Evolutionary conservation across 1,284 basidiomycete genomes (phyloP).

Genomic region (Cystobasidiaceae sp.): DNA sequence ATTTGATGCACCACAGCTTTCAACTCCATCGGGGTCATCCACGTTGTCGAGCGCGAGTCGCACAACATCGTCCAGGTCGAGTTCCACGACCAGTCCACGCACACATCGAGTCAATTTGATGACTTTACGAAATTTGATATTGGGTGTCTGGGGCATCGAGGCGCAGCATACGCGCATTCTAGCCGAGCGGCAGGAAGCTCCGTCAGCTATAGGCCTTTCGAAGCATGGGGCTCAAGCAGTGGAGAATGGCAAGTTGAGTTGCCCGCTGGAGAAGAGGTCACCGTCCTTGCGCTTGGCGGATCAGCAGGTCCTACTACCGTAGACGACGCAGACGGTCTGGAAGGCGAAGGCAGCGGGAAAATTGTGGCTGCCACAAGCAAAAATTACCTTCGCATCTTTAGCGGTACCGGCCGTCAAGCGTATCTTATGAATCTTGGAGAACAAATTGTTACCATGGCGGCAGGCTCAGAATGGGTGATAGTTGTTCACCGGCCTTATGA

Average conservation of each 20-base stretch:
- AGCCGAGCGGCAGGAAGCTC: slow-evolving; percentile 2
- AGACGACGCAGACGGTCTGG: slow-evolving; percentile 40
- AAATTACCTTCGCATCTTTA: slow-evolving; percentile 84
- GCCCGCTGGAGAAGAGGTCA: slow-evolving; percentile 60
- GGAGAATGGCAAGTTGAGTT: slow-evolving; percentile 79
- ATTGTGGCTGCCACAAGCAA: slow-evolving; percentile 81
- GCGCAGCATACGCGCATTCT: slow-evolving; percentile 37
- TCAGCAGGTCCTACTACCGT: slow-evolving; percentile 40
- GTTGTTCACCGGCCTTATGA: slow-evolving; percentile 63
- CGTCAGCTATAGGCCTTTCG: slow-evolving; percentile 68
- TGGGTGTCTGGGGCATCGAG: slow-evolving; percentile 66
- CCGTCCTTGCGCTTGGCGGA: slow-evolving; percentile 64
- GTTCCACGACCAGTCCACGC: slow-evolving; percentile 76
- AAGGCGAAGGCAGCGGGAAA: slow-evolving; percentile 49
- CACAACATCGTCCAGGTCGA: slow-evolving; percentile 90
- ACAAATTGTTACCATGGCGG: slow-evolving; percentile 84
- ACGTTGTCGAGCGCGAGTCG: slow-evolving; percentile 84
- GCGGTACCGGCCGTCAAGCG: slow-evolving; percentile 81
- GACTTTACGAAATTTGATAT: slow-evolving; percentile 78
- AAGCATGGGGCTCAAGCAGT: slow-evolving; percentile 62
- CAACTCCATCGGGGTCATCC: slow-evolving; percentile 88
- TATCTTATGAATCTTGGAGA: slow-evolving; percentile 79
- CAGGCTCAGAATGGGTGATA: slow-evolving; percentile 75
- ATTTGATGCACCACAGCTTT: no score
- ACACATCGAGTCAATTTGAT: slow-evolving; percentile 81